Evolutionary conservation across 768 basidiomycete species (phyloP).

Genomic region (Macrolepiota albuminosa): DNA sequence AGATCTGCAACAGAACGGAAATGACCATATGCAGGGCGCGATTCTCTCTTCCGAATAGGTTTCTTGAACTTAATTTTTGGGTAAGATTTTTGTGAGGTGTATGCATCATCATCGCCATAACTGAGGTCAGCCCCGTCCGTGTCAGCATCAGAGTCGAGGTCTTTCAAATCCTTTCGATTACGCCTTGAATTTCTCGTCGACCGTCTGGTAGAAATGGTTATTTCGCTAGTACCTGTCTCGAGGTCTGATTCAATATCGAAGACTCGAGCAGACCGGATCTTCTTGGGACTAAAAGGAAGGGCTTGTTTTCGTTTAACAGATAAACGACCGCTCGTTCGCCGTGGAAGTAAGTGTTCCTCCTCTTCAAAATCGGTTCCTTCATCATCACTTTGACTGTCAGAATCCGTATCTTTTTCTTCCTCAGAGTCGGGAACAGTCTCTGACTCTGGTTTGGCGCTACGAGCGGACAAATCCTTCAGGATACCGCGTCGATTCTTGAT

Average conservation of each 20-base stretch:
- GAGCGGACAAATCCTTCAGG: conserved; percentile 21
- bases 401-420: conserved; percentile 24
- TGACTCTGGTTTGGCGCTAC: conserved; percentile 18
- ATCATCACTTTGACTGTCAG: conserved; percentile 19
- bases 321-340: conserved; percentile 19
- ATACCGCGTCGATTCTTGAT: conserved; percentile 22
- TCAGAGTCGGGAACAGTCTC: conserved; percentile 30
- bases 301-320: conserved; percentile 20
- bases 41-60: conserved; percentile 20
- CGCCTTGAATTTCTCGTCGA: conserved; percentile 57
- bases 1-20: conserved; percentile 37
- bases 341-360: conserved; percentile 11
- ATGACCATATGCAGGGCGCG: conserved; percentile 39
- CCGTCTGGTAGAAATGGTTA: conserved; percentile 31
- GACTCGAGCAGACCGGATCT: conserved; percentile 40
- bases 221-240: conserved; percentile 19
- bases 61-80: conserved; percentile 17
- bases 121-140: conserved; percentile 26
- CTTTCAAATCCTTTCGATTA: conserved; percentile 31
- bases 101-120: conserved; percentile 26
- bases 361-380: conserved; percentile 18
- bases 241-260: conserved; percentile 32
- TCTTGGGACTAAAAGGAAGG: conserved; percentile 68
- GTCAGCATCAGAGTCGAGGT: conserved; percentile 19
- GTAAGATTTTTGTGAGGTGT: not conserved